These are phyloP conservation scores for Trichosporon faecale DNA, from an alignment of 1,284 basidiomycete species.

Conservation along the genomic window DNA sequence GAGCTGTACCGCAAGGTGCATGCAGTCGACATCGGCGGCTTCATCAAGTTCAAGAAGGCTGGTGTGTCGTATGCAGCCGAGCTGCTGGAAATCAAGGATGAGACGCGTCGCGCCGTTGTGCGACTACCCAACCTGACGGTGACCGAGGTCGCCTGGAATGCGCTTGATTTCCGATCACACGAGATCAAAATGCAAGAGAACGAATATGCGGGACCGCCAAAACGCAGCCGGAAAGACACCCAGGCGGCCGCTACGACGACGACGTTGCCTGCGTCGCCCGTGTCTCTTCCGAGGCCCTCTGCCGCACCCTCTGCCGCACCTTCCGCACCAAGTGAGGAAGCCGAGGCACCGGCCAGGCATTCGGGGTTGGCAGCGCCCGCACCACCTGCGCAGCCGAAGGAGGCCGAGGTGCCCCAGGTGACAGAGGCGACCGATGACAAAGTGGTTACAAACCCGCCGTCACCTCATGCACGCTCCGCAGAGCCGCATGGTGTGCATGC, in stretches of 20 bases:
- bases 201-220: conserved; percentile 24
- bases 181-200: conserved; percentile 22
- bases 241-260: background rate
- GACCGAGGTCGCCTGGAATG: conserved; percentile 16
- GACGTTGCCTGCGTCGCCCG: background rate
- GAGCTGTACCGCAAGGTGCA: conserved; percentile 60
- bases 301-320: background rate
- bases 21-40: conserved; percentile 63
- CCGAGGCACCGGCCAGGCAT: background rate
- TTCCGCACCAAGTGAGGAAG: background rate
- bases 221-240: conserved; percentile 21
- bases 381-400: background rate
- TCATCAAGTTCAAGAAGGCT: conserved; percentile 74
- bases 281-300: background rate
- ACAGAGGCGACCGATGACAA: background rate
- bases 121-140: conserved; percentile 11
- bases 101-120: conserved; percentile 66
- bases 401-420: background rate
- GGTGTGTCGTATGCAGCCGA: conserved; percentile 77
- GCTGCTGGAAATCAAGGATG: conserved; percentile 65
- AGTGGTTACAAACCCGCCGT: background rate
- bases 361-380: background rate
- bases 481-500: background rate
- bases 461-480: background rate
- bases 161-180: conserved; percentile 22